These are phyloP conservation scores for Cladosporium sp. DNA, from an alignment of 2,329 filamentous ascomycete genomes.

Conservation along the genomic window DNA sequence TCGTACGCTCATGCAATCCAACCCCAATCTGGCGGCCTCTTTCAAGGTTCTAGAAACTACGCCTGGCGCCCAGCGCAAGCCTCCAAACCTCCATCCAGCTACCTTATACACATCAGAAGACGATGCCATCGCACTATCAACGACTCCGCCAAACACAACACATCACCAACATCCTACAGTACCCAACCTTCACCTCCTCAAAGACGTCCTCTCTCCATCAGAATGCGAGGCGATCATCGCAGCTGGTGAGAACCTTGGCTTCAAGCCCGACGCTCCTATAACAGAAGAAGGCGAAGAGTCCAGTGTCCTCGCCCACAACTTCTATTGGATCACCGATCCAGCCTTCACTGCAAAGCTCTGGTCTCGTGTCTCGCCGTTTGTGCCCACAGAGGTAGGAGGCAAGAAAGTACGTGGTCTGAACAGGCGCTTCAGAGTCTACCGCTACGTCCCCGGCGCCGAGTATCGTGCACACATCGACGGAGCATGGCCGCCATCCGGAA, in stretches of 20 bases:
- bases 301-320: conserved; percentile 69
- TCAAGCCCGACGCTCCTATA: conserved; percentile 67
- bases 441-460: conserved; percentile 71
- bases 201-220: conserved; percentile 58
- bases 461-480: conserved; percentile 72
- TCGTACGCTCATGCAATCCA: conserved; percentile 52
- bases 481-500: conserved; percentile 70
- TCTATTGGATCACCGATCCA: conserved; percentile 69
- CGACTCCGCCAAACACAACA: conserved; percentile 49
- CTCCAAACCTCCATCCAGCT: conserved; percentile 66
- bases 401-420: conserved; percentile 64
- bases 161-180: conserved; percentile 63
- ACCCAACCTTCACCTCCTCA: conserved; percentile 61
- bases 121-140: conserved; percentile 54
- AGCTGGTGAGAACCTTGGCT: conserved; percentile 64
- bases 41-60: conserved; percentile 64
- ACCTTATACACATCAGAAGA: conserved; percentile 63
- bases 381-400: conserved; percentile 58
- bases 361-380: conserved; percentile 59
- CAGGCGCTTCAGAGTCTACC: conserved; percentile 68
- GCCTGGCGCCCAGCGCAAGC: conserved; percentile 60
- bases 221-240: conserved; percentile 69
- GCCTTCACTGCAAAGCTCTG: conserved; percentile 65
- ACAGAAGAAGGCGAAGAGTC: conserved; percentile 63
- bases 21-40: conserved; percentile 35